Evolutionary conservation across 768 basidiomycete species (phyloP), one percentile per base, ranked within the genome.

Genomic region (Termitomyces titanicus): DNA sequence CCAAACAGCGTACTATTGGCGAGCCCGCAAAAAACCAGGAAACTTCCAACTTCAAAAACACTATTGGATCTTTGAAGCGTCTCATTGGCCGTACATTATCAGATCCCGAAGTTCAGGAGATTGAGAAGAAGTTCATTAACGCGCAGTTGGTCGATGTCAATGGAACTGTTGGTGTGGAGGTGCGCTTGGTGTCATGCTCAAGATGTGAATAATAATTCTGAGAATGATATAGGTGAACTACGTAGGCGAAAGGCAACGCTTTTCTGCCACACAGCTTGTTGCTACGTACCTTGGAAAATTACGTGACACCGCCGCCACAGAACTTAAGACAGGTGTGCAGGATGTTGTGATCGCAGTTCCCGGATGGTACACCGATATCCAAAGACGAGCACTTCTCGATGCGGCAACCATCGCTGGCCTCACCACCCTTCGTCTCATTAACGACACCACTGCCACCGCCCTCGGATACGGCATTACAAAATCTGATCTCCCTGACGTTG

Each of bases 401-500:
- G 94, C 97, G 29, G 94, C 94, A 40, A 66, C 83, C 56, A 92
- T 99, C 64, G 93, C 92, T 53, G 87, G 89, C 55, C 82, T 98
- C 58, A 97, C 94, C 72, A 75, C 84, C 60, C 90, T 98, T 57
- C 92, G 96, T 49, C 81, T 99, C 71, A 93, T 98, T 79, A 98
- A 98, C 77, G 97, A 98, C 70, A 87, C 89, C 54, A 98, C 96
- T 59, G 97, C 96, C 51, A 82, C 88, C 54, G 97, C 97, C 38
- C 88, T 99, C 69, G 94, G 92, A 50, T 99, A 96, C 75, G 97
- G 97, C 62, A 98, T 98, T 80, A 99, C 96, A 61, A 99, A 99
- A 74, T 85, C 89, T 25, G 97, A 99, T 70, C 86, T 99, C 42
- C 97, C 97, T 20, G 85, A 88, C 13, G 69, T 85, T 33, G 94